Evolutionary conservation across 345 rosid genomes (phyloP).

Genomic region (Mercurialis annua): DNA sequence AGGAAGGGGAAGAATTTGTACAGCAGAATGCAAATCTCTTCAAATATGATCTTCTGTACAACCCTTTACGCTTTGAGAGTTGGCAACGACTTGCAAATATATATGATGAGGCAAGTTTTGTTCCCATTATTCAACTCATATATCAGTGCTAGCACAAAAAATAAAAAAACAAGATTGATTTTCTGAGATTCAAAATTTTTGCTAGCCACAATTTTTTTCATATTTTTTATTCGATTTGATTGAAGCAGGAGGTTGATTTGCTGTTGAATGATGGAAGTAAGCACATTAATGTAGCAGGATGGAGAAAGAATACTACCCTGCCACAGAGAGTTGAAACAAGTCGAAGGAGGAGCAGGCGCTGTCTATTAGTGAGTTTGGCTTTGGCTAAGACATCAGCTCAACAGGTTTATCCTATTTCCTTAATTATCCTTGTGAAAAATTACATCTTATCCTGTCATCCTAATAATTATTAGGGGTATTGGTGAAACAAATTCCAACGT

Average conservation of each 20-base stretch:
- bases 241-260: constrained; percentile 90
- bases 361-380: constrained; percentile 92
- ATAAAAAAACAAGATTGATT: background rate
- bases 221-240: constrained; percentile 25
- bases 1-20: constrained; percentile 97
- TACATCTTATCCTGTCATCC: constrained; percentile 1
- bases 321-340: constrained; percentile 88
- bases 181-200: constrained; percentile 17
- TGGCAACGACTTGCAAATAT: constrained; percentile 93
- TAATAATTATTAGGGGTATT: too few relatives aligned
- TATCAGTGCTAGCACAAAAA: constrained; percentile 3
- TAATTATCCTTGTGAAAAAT: background rate
- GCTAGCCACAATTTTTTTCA: constrained; percentile 8
- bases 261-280: constrained; percentile 97
- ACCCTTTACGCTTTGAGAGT: constrained; percentile 87
- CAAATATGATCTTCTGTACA: constrained; percentile 82
- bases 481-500: too few relatives aligned
- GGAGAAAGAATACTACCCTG: constrained; percentile 79
- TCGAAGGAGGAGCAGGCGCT: constrained; percentile 94
- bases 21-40: constrained; percentile 85
- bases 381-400: constrained; percentile 73
- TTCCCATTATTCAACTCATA: constrained; percentile 4
- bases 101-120: constrained; percentile 79
- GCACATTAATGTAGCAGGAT: constrained; percentile 85
- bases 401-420: constrained; percentile 55